Base-by-base conservation (phyloP, 495 filamentous ascomycete species). In the Penicillium daleae region DNA sequence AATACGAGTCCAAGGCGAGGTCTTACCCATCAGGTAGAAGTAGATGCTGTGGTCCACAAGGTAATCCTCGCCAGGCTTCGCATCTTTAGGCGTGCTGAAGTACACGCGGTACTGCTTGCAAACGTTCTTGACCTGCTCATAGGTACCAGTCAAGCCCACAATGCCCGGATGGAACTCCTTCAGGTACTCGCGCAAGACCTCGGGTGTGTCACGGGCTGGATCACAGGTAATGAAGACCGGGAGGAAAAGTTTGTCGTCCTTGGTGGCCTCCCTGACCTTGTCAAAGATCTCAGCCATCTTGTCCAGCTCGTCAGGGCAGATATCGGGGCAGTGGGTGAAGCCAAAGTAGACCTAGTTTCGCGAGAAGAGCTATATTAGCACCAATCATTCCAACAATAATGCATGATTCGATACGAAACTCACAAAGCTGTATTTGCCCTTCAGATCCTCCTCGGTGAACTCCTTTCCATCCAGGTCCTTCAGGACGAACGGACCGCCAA, bases 31-130 rank as follows among this genome's bases (percentile, higher is more conserved):
- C 62, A 99, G 77, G 74, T 99, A 99, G 71, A 99, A 99, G 82
- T 99, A 99, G 64, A 99, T 98, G 71, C 92, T 97, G 78, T 99
- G 95, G 78, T 98, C 95, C 40, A 99, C 95, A 63, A 99, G 76
- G 77, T 99, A 99, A 75, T 99, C 95, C 80, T 97, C 91, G 9
- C 92, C 95, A 2, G 92, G 87, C 81, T 94, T 87, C 51, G 97
- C 91, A 61, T 93, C 82, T 64, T 81, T 79, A 65, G 95, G 95
- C 44, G 95, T 99, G 67, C 90, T 93, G 72, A 99, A 99, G 79
- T 99, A 99, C 37, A 99, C 95, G 24, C 95, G 85, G 74, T 99
- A 98, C 56, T 87, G 89, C 79, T 96, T 97, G 82, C 95, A 99
- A 60, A 92, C 86, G 57, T 89, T 79, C 79, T 96, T 96, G 65